Evolutionary conservation across 2,329 filamentous ascomycete species (phyloP).

Genomic region (Pseudocercospora vitis): DNA sequence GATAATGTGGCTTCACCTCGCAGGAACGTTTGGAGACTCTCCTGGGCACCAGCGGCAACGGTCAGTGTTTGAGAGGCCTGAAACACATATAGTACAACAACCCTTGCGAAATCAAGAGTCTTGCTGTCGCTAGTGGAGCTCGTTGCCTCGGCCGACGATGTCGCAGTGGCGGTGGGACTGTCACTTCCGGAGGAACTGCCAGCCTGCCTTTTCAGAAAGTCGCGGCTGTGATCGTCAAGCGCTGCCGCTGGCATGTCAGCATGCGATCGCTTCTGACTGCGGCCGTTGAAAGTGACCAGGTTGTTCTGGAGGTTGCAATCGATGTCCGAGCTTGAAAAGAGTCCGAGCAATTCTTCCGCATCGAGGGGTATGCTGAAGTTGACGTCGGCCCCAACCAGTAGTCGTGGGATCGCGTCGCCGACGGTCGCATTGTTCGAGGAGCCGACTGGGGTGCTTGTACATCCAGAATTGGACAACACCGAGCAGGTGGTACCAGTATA

Average conservation of each 20-base stretch:
- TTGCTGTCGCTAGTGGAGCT: conserved; percentile 29
- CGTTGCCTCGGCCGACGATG: conserved; percentile 18
- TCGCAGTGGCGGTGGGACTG: conserved; percentile 20
- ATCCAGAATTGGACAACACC: conserved; percentile 52
- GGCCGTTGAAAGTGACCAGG: conserved; percentile 76
- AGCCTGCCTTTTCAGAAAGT: conserved; percentile 15
- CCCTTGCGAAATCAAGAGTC: conserved; percentile 46
- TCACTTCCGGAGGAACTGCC: conserved; percentile 1
- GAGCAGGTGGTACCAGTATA: conserved; percentile 69
- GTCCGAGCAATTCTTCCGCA: conserved; percentile 66
- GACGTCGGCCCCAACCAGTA: conserved; percentile 63
- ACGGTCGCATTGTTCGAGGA: conserved; percentile 69
- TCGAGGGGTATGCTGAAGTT: conserved; percentile 78
- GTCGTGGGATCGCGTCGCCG: conserved; percentile 72
- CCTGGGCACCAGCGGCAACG: conserved; percentile 46
- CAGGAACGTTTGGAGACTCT: conserved; percentile 42
- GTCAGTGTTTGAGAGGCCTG: conserved; percentile 44
- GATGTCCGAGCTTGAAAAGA: conserved; percentile 72
- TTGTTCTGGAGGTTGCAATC: conserved; percentile 85
- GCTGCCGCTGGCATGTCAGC: too few species aligned
- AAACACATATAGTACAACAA: conserved; percentile 48
- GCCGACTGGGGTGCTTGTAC: conserved; percentile 53
- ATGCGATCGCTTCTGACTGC: conserved; percentile 28
- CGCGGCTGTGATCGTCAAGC: too few species aligned
- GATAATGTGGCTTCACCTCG: conserved; percentile 19